These are phyloP conservation scores for Metschnikowia koreensis DNA, from an alignment of 805 yeast species.

Conservation along the genomic window DNA sequence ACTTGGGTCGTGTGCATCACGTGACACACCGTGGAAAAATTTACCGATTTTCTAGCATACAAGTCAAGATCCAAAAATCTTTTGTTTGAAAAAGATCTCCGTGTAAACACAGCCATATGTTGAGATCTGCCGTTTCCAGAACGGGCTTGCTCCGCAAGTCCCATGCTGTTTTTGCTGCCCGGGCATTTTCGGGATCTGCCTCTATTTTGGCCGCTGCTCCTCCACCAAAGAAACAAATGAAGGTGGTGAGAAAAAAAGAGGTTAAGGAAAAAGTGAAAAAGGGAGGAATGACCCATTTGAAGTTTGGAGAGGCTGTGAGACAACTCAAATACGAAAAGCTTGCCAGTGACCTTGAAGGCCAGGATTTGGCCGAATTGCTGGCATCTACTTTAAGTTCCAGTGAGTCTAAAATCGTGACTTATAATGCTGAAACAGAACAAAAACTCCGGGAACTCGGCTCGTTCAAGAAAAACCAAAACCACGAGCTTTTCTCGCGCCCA, in stretches of 20 bases:
- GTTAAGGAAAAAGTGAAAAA: conserved; percentile 28
- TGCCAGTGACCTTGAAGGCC: conserved; percentile 22
- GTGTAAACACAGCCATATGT: conserved; percentile 6
- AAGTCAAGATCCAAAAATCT: neutral
- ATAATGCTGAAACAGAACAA: conserved; percentile 39
- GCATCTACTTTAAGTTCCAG: conserved; percentile 11
- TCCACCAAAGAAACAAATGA: conserved; percentile 23
- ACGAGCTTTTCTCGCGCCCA: conserved; percentile 61
- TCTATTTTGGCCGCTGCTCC: conserved; percentile 17
- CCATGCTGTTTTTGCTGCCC: conserved; percentile 1
- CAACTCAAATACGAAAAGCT: conserved; percentile 32
- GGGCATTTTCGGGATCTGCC: conserved; percentile 13
- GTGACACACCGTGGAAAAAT: conserved; percentile 3
- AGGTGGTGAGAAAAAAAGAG: conserved; percentile 23
- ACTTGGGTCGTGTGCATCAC: neutral
- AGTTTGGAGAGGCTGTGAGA: conserved; percentile 38
- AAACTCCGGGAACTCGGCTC: conserved; percentile 55
- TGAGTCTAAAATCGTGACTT: conserved; percentile 29
- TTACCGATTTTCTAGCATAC: neutral
- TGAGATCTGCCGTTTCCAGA: conserved; percentile 14
- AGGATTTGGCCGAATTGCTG: conserved; percentile 14
- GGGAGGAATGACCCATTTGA: conserved; percentile 43
- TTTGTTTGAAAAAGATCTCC: neutral
- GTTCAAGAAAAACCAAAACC: conserved; percentile 63
- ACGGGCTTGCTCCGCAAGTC: conserved; percentile 5